Percentiles rank a stretch among this genome's conserved stretches.
Evolutionary conservation across 371 early-diverging fungal genomes (phyloP).

Genomic region (Parasitella parasitica): DNA sequence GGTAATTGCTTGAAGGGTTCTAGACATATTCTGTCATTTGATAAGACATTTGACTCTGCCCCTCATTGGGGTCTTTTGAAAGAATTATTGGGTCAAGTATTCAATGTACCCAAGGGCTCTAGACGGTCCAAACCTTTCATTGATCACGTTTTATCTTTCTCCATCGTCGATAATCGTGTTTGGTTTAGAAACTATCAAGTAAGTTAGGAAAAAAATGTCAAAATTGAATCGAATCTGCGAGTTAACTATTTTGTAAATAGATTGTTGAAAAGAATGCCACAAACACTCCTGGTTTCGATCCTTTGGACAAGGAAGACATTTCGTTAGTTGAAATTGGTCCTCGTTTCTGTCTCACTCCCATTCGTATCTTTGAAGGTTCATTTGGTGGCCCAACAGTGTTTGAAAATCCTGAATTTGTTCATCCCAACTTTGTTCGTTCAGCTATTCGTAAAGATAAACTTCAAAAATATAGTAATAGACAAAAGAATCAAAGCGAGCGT

Average conservation of each 20-base stretch:
- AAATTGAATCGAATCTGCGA: background rate
- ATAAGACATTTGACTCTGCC: constrained; percentile 82
- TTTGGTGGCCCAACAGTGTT: constrained; percentile 92
- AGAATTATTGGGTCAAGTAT: constrained; percentile 87
- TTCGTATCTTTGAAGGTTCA: constrained; percentile 92
- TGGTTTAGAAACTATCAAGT: constrained; percentile 98
- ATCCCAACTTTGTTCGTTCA: constrained; percentile 69
- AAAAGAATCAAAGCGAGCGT: constrained; percentile 44
- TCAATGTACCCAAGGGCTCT: constrained; percentile 86
- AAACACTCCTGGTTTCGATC: constrained; percentile 52
- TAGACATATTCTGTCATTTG: constrained; percentile 93
- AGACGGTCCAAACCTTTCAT: constrained; percentile 94
- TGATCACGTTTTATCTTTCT: constrained; percentile 92
- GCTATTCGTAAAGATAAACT: constrained; percentile 53
- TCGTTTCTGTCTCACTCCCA: constrained; percentile 89
- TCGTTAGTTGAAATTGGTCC: constrained; percentile 97
- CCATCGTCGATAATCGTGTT: constrained; percentile 85
- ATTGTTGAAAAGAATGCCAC: constrained; percentile 56
- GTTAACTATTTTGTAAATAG: constrained; percentile 21
- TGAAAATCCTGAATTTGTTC: constrained; percentile 86
- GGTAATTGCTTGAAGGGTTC: constrained; percentile 98
- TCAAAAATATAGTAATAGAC: constrained; percentile 54
- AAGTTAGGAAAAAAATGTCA: background rate
- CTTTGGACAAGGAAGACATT: constrained; percentile 67
- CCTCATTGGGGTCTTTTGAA: constrained; percentile 86